Evolutionary conservation across 2,329 filamentous ascomycete genomes (phyloP).

Genomic region (Leptosphaerulina australis): DNA sequence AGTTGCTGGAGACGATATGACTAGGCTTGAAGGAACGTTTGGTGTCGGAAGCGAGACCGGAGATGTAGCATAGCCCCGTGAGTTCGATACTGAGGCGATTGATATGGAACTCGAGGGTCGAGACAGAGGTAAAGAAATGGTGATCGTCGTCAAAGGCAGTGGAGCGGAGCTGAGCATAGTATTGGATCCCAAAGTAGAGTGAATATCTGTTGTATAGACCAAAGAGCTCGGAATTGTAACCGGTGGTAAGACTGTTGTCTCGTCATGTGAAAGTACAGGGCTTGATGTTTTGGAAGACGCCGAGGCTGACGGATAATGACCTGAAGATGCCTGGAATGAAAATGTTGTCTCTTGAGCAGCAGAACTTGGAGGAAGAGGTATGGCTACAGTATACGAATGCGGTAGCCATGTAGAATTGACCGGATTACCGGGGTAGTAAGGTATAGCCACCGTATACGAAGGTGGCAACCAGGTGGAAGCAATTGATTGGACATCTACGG

Average conservation of each 20-base stretch:
- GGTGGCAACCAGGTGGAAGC: slow-evolving; percentile 16
- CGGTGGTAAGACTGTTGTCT: neutral
- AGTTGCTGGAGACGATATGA: neutral
- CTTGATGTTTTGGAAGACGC: neutral
- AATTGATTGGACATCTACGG: slow-evolving; percentile 5
- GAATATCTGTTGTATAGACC: neutral
- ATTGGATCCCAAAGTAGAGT: neutral
- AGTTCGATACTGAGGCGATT: neutral
- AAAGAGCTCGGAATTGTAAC: neutral
- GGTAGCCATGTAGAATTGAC: slow-evolving; percentile 7
- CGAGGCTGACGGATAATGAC: neutral
- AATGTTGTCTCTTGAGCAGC: neutral
- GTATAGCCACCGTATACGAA: slow-evolving; percentile 9
- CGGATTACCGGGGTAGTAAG: slow-evolving; percentile 5
- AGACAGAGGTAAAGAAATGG: neutral
- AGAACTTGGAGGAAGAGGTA: slow-evolving; percentile 3
- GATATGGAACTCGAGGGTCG: neutral
- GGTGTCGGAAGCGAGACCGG: neutral
- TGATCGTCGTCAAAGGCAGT: neutral
- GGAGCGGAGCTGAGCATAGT: neutral
- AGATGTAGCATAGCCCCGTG: neutral
- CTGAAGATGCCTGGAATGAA: neutral
- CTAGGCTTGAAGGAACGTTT: neutral
- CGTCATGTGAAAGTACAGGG: neutral
- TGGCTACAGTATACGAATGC: slow-evolving; percentile 6